These are phyloP conservation scores for Epichloe sp. DNA, from an alignment of 2,329 filamentous ascomycete genomes.

Conservation along the genomic window DNA sequence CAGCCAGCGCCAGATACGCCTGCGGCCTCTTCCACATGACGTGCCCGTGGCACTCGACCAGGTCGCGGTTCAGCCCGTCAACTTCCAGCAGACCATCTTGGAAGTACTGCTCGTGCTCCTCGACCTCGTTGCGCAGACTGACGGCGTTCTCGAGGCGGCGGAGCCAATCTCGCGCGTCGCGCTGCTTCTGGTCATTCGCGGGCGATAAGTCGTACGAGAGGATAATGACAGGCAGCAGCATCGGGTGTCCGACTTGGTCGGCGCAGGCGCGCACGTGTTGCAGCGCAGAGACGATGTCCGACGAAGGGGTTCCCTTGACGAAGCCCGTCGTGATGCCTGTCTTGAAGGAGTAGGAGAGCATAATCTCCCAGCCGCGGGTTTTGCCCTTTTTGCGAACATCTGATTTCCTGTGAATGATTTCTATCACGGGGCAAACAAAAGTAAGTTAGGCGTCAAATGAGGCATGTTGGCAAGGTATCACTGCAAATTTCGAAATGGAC, in stretches of 20 bases:
- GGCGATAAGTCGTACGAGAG: slow-evolving; percentile 43
- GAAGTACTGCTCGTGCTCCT: slow-evolving; percentile 41
- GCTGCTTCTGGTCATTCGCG: slow-evolving; percentile 47
- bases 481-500: no score
- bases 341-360: slow-evolving; percentile 44
- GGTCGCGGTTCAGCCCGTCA: slow-evolving; percentile 45
- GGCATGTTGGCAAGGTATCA: no score
- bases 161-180: slow-evolving; percentile 49
- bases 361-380: slow-evolving; percentile 52
- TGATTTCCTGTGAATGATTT: slow-evolving; percentile 52
- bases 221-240: slow-evolving; percentile 46
- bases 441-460: no score
- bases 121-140: slow-evolving; percentile 46
- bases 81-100: slow-evolving; percentile 40
- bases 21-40: slow-evolving; percentile 51
- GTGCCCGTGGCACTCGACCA: slow-evolving; percentile 50
- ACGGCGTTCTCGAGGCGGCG: slow-evolving; percentile 48
- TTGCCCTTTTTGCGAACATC: slow-evolving; percentile 53
- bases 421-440: slow-evolving; percentile 14
- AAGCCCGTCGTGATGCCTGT: slow-evolving; percentile 45
- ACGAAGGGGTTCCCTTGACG: slow-evolving; percentile 46
- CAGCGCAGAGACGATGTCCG: slow-evolving; percentile 37
- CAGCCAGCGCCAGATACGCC: slow-evolving; percentile 42
- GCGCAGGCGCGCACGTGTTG: slow-evolving; percentile 36
- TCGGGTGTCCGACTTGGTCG: slow-evolving; percentile 39